A percentile compares a stretch with the other conserved stretches of the same genome.
Evolutionary conservation across 177 flowering plant species (phyloP).

Genomic region (Vitis hybrid): DNA sequence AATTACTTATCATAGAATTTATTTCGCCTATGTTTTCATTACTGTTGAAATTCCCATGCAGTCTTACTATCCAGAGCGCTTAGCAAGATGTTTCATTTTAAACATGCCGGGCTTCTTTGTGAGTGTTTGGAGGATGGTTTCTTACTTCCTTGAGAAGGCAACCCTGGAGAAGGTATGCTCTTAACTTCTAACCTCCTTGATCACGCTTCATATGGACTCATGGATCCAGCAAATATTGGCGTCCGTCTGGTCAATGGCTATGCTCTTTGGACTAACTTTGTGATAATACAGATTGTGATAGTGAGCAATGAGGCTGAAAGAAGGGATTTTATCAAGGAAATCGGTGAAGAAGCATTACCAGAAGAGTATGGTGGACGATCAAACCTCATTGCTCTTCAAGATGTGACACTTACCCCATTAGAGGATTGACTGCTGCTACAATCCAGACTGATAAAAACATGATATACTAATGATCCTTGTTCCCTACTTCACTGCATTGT

Average conservation of each 20-base stretch:
- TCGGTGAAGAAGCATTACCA: constrained; percentile 67
- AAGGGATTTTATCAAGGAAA: constrained; percentile 34
- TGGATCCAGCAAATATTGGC: no score
- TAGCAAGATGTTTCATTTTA: constrained; percentile 57
- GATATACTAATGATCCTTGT: background rate
- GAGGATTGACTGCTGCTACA: constrained; percentile 8
- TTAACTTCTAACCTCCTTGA: background rate
- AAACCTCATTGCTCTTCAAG: constrained; percentile 62
- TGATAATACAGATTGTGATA: constrained; percentile 58
- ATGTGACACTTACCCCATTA: constrained; percentile 34
- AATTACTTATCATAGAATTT: background rate
- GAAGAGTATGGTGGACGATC: constrained; percentile 78
- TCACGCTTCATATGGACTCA: background rate
- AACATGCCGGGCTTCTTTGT: constrained; percentile 85
- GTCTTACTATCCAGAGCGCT: constrained; percentile 91
- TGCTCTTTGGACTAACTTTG: background rate
- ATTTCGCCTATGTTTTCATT: background rate
- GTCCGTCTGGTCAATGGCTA: no score
- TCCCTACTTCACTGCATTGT: no score
- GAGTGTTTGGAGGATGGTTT: constrained; percentile 77
- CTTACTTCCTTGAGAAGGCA: constrained; percentile 76
- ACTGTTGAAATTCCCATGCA: constrained; percentile 25
- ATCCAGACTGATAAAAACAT: background rate
- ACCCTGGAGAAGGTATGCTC: constrained; percentile 72
- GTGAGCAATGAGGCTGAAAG: constrained; percentile 61